phyloP scores from a whole-genome alignment of 768 basidiomycete genomes.

The Tylopilus felleus region DNA sequence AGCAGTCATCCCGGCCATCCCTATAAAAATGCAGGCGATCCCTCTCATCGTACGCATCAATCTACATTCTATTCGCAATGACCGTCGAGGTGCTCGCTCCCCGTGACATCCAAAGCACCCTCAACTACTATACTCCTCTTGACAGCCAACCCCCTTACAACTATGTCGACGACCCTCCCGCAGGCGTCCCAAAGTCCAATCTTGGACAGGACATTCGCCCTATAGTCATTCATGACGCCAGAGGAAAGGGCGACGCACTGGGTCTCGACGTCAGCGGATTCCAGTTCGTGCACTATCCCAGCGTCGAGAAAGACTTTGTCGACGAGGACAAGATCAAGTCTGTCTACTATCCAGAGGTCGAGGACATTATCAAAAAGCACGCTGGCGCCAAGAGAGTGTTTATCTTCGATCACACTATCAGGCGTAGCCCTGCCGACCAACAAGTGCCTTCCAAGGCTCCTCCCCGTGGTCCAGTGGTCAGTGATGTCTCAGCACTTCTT shows the following conservation, averaged over 20 bases:
- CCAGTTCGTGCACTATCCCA: conserved; percentile 34
- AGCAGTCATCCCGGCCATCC: not conserved
- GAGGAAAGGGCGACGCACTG: conserved; percentile 28
- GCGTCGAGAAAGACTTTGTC: conserved; percentile 37
- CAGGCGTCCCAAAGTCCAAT: conserved; percentile 29
- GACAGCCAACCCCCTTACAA: conserved; percentile 33
- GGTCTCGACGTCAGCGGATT: conserved; percentile 46
- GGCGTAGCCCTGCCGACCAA: conserved; percentile 22
- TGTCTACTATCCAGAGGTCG: conserved; percentile 42
- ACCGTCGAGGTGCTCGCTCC: conserved; percentile 27
- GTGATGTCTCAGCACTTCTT: conserved; percentile 1
- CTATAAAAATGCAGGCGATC: conserved; percentile 9
- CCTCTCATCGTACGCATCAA: not conserved
- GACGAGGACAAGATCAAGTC: conserved; percentile 38
- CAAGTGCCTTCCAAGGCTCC: not conserved
- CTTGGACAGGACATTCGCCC: conserved; percentile 21
- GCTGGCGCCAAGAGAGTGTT: conserved; percentile 38
- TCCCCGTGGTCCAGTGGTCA: conserved; percentile 34
- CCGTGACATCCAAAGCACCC: conserved; percentile 35
- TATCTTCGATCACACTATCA: conserved; percentile 46
- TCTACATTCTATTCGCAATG: not conserved
- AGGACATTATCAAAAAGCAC: conserved; percentile 39
- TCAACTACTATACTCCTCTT: conserved; percentile 35
- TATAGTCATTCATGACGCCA: conserved; percentile 30
- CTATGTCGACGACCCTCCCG: conserved; percentile 32